These are phyloP conservation scores for Trametes villosa DNA, from an alignment of 768 basidiomycete species.

Conservation along the genomic window DNA sequence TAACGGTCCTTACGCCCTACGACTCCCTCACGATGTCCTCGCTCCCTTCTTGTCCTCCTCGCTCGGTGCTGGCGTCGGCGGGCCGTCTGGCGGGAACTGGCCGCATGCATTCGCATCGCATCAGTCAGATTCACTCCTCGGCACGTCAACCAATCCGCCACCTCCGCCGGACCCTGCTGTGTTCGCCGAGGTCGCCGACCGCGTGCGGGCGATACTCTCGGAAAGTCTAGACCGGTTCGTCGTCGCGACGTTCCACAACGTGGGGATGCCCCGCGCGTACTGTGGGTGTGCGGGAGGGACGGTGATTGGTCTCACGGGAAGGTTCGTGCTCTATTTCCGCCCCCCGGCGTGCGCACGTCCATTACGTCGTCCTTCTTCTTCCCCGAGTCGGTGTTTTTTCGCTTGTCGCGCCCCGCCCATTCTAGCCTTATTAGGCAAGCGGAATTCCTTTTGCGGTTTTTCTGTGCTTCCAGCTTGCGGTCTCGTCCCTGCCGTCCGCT, in stretches of 20 bases:
- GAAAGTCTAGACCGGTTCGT: slow-evolving; percentile 71
- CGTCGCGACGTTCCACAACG: slow-evolving; percentile 67
- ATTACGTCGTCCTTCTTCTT: slow-evolving; percentile 11
- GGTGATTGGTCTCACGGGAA: slow-evolving; percentile 51
- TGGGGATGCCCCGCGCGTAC: slow-evolving; percentile 68
- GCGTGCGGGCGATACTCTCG: slow-evolving; percentile 61
- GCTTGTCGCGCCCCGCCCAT: neutral
- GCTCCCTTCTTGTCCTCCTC: slow-evolving; percentile 45
- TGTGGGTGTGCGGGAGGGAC: slow-evolving; percentile 72
- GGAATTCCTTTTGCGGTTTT: slow-evolving; percentile 3
- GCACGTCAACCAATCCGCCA: slow-evolving; percentile 11
- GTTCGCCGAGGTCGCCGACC: slow-evolving; percentile 62
- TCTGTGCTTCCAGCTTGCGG: neutral
- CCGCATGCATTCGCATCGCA: slow-evolving; percentile 6
- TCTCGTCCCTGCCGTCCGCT: neutral
- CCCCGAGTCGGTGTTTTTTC: slow-evolving; percentile 13
- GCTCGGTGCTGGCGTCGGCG: slow-evolving; percentile 16
- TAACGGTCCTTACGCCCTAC: slow-evolving; percentile 70
- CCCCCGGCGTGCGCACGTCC: neutral
- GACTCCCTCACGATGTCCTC: slow-evolving; percentile 67
- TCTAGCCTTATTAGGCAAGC: slow-evolving; percentile 2
- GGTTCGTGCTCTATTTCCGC: slow-evolving; percentile 30
- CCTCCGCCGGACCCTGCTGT: slow-evolving; percentile 67
- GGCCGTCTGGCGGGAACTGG: slow-evolving; percentile 14
- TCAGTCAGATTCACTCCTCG: slow-evolving; percentile 6